Base-by-base conservation (phyloP, 129 eudicot genomes). In the Helichrysum umbraculigerum region DNA sequence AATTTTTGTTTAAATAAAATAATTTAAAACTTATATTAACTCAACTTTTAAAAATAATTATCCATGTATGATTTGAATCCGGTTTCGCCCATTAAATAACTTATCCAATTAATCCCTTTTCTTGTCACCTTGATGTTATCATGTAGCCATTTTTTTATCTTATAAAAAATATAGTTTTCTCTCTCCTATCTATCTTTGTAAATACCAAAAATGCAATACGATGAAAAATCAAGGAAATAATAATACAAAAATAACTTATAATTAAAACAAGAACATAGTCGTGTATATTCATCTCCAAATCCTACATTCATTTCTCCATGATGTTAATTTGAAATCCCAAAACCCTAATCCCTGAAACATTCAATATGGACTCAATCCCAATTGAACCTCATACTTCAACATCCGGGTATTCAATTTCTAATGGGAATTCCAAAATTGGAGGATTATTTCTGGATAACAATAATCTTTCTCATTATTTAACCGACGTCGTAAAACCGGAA, bases 391-490 rank as follows among this genome's bases (percentile, higher is more conserved):
- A 65, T 30, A 52, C 67, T 30, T 54, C 71, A 16, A 42, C 81
- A 16, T 83, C 77, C 6, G 76, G 60, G 51, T 58, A 32, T 65
- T 41, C 68, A 33, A 76, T 68, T 66, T 50, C 70, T 37, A 68
- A 37, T 66, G 29, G 73, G 39, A 25, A 79, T 67, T 51, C 74
- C 50, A 81, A 9, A 58, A 22, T 58, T 25, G 98, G 94, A 1
- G 97, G 97, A 7, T 70, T 93, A 62, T 93, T 93, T 74, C 87
- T 93, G 12, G 91, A 90, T 58, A 67, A 72, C 54, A 74, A 68
- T 25, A 41, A 76, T 6, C 52, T 88, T 56, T 81, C 98, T 51
- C 86, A 85, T 57, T 86, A 88, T 47, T 19, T 88, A 39, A 5
- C 79, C 37, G 72, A 78, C 28, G 64, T 64, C 14, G 51, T 85